Base-by-base conservation (phyloP, 495 filamentous ascomycete genomes). In the Lophiotrema nucula region DNA sequence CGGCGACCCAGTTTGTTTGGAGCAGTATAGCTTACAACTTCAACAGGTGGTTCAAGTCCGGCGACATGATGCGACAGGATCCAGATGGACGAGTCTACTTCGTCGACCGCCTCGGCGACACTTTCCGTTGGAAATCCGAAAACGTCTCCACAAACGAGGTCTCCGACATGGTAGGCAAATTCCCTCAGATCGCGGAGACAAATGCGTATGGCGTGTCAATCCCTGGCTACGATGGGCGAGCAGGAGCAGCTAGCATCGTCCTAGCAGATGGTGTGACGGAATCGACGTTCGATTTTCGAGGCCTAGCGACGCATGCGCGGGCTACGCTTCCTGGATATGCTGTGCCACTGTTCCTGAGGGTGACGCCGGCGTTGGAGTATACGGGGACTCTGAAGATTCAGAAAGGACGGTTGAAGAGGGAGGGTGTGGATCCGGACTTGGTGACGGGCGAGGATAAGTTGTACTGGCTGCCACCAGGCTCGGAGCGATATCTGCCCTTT, bases 111-210 rank as follows among this genome's bases (percentile, higher is more conserved):
- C 86, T 97, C 33, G 92, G 92, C 47, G 92, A 97, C 65, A 97
- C 92, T 0, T 97, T 89, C 75, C 83, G 92, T 16, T 97, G 92
- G 92, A 96, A 95, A 76, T 84, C 83, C 41, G 92, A 97, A 73
- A 97, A 73, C 46, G 71, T 73, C 0, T 65, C 60, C 15, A 73
- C 71, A 3, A 68, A 70, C 27, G 66, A 73, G 56, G 71, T 73
- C 11, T 53, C 70, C 26, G 70, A 73, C 58, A 58, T 64, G 22
- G 37, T 73, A 0, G 70, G 70, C 28, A 52, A 61, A 12, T 69
- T 60, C 45, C 62, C 60, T 3, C 61, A 68, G 19, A 56, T 73
- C 22, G 65, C 69, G 2, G 71, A 73, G 43, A 64, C 69, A 2
- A 73, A 70, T 58, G 71, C 70, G 11, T 73, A 72, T 38, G 71